These are phyloP conservation scores for Cercospora sojina DNA, from an alignment of 2,329 filamentous ascomycete species.

Conservation along the genomic window DNA sequence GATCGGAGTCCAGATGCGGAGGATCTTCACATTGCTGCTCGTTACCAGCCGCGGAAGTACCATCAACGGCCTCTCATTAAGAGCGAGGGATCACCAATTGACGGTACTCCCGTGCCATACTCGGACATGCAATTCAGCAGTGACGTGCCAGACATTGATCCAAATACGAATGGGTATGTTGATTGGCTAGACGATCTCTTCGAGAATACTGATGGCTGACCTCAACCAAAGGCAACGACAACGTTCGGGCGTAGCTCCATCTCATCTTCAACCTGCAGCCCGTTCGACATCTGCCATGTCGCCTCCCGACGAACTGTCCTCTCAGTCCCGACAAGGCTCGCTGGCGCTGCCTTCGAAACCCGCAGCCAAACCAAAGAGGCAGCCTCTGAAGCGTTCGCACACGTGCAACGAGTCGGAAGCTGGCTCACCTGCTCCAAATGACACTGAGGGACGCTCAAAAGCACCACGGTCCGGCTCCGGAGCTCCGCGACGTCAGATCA, in stretches of 20 bases:
- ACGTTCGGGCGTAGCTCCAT: background rate
- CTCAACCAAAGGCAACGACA: background rate
- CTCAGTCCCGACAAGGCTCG: slow-evolving; percentile 34
- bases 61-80: slow-evolving; percentile 30
- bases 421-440: slow-evolving; percentile 40
- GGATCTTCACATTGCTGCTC: slow-evolving; percentile 38
- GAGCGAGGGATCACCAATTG: slow-evolving; percentile 27
- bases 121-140: slow-evolving; percentile 13
- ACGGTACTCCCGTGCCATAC: slow-evolving; percentile 20
- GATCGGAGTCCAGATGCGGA: slow-evolving; percentile 40
- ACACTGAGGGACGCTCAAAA: slow-evolving; percentile 33
- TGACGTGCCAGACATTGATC: slow-evolving; percentile 4
- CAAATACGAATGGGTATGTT: slow-evolving; percentile 4
- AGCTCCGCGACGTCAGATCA: slow-evolving; percentile 66
- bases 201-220: background rate
- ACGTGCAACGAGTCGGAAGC: slow-evolving; percentile 36
- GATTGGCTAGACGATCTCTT: background rate
- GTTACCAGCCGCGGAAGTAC: slow-evolving; percentile 34
- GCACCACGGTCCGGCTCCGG: slow-evolving; percentile 45
- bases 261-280: background rate
- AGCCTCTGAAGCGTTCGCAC: slow-evolving; percentile 32
- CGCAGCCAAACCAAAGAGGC: slow-evolving; percentile 36
- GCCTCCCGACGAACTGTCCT: slow-evolving; percentile 16
- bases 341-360: slow-evolving; percentile 38
- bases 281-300: slow-evolving; percentile 16